These are phyloP conservation scores for Oldenlandia corymbosa DNA, from an alignment of 257 asterid species.

Conservation along the genomic window DNA sequence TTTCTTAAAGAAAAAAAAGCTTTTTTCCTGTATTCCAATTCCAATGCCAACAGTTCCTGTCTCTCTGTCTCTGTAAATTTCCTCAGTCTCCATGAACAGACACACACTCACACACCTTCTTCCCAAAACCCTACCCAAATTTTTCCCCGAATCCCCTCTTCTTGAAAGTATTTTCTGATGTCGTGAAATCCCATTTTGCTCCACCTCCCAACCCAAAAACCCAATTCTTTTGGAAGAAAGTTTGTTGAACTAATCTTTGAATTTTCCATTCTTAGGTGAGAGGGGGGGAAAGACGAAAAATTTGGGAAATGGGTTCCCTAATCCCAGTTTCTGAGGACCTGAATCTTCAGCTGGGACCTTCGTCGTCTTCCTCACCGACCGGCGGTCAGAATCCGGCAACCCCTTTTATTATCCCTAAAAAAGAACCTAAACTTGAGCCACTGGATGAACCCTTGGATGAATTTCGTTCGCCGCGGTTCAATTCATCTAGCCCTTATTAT, in stretches of 20 bases:
- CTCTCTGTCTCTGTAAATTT: background rate
- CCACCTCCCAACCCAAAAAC: no score
- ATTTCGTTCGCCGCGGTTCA: slow-evolving; percentile 2
- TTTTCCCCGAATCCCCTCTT: no score
- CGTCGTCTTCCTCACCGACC: slow-evolving; percentile 1
- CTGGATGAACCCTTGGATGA: slow-evolving; percentile 34
- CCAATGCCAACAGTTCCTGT: background rate
- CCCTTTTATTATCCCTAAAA: slow-evolving; percentile 26
- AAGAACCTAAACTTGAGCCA: slow-evolving; percentile 58
- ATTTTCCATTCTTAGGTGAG: background rate
- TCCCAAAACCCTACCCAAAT: slow-evolving; percentile 8
- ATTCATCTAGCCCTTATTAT: slow-evolving; percentile 10
- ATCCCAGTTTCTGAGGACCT: slow-evolving; percentile 36
- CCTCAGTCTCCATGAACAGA: slow-evolving; percentile 9
- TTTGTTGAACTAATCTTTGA: no score
- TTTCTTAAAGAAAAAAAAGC: no score
- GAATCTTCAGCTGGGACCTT: slow-evolving; percentile 34
- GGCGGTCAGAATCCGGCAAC: background rate
- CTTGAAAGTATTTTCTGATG: background rate
- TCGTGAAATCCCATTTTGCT: background rate
- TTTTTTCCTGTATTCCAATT: no score
- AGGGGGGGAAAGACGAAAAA: background rate
- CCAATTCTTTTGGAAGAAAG: no score
- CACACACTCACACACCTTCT: background rate
- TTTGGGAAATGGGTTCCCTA: slow-evolving; percentile 23